Percentiles rank a stretch among this genome's conserved stretches.
Evolutionary conservation across 345 rosid genomes (phyloP).

Genomic region (Sisymbrium irio): DNA sequence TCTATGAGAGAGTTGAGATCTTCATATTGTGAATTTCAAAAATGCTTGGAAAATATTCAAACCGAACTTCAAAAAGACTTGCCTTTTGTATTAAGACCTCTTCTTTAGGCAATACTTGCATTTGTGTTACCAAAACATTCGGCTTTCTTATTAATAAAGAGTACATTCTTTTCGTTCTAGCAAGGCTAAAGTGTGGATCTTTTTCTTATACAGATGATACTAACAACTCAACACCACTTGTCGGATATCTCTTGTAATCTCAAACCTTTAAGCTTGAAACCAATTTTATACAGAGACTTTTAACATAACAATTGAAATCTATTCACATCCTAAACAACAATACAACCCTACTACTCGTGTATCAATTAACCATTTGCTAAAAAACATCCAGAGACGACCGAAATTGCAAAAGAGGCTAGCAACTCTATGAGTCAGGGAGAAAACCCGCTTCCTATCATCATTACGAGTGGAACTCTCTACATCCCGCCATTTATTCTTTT

Average conservation of each 20-base stretch:
- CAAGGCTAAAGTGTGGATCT: not conserved
- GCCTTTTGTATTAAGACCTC: not conserved
- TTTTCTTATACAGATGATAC: not conserved
- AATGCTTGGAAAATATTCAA: slow-evolving; percentile 2
- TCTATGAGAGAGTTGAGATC: not conserved
- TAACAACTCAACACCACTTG: slow-evolving; percentile 1
- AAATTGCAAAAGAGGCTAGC: slow-evolving; percentile 13
- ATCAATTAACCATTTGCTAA: slow-evolving; percentile 32
- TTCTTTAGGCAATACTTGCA: not conserved
- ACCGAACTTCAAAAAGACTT: not conserved
- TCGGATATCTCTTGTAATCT: not conserved
- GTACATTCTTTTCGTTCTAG: slow-evolving; percentile 14
- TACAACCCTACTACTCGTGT: slow-evolving; percentile 25
- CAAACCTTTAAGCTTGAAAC: slow-evolving; percentile 32
- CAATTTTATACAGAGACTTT: slow-evolving; percentile 28
- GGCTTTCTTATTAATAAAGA: not conserved
- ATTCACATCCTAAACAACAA: slow-evolving; percentile 42
- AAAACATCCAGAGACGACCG: slow-evolving; percentile 16
- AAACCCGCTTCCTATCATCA: slow-evolving; percentile 26
- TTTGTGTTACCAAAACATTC: slow-evolving; percentile 2
- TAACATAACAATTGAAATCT: slow-evolving; percentile 34
- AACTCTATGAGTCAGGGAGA: slow-evolving; percentile 27
- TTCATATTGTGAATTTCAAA: not conserved
- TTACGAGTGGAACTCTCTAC: slow-evolving; percentile 21
- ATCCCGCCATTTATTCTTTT: slow-evolving; percentile 24